Evolutionary conservation across 2,329 filamentous ascomycete genomes (phyloP).

Genomic region (Davidsoniella neocaledoniae): DNA sequence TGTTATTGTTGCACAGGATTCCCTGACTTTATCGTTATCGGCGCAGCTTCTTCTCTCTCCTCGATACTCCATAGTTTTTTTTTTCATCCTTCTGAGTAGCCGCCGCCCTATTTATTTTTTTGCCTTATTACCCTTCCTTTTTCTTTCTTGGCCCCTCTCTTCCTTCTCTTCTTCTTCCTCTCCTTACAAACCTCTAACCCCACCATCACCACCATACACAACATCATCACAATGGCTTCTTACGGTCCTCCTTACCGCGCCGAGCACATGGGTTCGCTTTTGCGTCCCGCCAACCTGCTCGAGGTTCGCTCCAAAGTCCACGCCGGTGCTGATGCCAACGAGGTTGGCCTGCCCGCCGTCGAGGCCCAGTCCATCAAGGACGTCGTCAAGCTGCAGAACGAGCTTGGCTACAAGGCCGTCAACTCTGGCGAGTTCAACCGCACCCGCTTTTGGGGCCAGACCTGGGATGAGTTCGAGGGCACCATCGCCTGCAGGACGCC

Average conservation of each 20-base stretch:
- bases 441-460: constrained; percentile 34
- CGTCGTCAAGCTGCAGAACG: constrained; percentile 50
- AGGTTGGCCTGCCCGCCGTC: constrained; percentile 36
- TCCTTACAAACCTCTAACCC: neutral
- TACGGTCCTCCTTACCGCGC: constrained; percentile 46
- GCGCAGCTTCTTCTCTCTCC: no score
- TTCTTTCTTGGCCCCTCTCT: neutral
- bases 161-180: neutral
- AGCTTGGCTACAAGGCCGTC: constrained; percentile 48
- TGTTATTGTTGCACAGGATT: no score
- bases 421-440: constrained; percentile 55
- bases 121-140: neutral
- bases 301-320: constrained; percentile 19
- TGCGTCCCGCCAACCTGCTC: constrained; percentile 40
- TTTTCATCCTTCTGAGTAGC: neutral
- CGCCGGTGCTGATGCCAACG: constrained; percentile 28
- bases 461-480: constrained; percentile 37
- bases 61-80: no score
- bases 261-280: constrained; percentile 58
- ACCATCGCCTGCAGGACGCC: constrained; percentile 32
- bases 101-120: neutral
- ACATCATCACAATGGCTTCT: constrained; percentile 4
- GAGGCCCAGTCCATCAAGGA: constrained; percentile 51
- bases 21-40: no score
- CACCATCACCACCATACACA: neutral